Evolutionary conservation across 2,329 filamentous ascomycete genomes (phyloP), one percentile per base, ranked within the genome.

Genomic region (Botrytis medusae): DNA sequence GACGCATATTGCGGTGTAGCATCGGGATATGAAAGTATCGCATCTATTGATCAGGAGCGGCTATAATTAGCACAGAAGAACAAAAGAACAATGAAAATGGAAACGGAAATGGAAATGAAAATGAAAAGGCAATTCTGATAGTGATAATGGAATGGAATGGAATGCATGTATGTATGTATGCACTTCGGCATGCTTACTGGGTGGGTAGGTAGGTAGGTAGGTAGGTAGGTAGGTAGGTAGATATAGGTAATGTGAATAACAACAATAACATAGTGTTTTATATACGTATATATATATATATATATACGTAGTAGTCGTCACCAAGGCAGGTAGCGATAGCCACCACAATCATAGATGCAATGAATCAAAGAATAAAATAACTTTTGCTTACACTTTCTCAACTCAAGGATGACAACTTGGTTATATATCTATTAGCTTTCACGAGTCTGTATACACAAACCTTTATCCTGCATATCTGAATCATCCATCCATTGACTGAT

Each of bases 401-500:
- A 25, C 20, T 65, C 29, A 34, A 37, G 22, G n/a, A 37, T n/a
- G 34, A 44, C 18, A 42, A 44, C 61, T 42, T 42, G 37, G 25
- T 44, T 44, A 63, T 32, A 29, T 34, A 48, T 32, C 59, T 2
- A 61, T 61, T 20, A 44, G 16, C 8, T 63, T 34, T 18, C 32
- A 34, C 57, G n/a, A 22, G 18, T 63, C 29, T 12, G 42, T 22
- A 65, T 48, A 48, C 32, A n/a, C 48, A 51, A 51, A 51, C 46
- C 46, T 51, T 51, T 51, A 16, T 51, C 48, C 48, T 51, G 48
- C 48, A 48, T 65, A 34, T 67, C 40, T 67, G 44, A 67, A 67
- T 48, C 63, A 37, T 37, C 44, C 29, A 64, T 34, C 32, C 34
- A 7, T 40, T 42, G 37, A 62, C 37, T 42, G 60, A 37, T 40